These are phyloP conservation scores for Fusarium albosuccineum DNA, from an alignment of 2,329 filamentous ascomycete genomes.

Conservation along the genomic window DNA sequence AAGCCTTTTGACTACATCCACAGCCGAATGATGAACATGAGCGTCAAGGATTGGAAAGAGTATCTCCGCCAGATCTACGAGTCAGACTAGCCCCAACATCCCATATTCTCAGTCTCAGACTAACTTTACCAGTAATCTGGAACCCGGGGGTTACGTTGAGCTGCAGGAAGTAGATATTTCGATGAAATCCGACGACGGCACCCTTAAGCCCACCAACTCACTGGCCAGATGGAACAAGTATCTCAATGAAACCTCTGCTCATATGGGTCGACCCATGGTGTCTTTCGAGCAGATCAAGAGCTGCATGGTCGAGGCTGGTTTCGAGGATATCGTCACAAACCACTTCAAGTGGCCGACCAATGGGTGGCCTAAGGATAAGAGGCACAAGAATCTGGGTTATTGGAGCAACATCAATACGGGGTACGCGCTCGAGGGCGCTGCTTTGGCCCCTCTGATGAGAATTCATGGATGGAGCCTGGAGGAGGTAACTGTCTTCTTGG, in stretches of 20 bases:
- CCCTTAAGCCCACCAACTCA: background rate
- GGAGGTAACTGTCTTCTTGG: constrained; percentile 16
- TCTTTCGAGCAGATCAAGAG: constrained; percentile 7
- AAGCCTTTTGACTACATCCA: constrained; percentile 29
- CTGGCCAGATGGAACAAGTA: constrained; percentile 13
- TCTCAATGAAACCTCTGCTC: constrained; percentile 1
- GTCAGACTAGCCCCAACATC: background rate
- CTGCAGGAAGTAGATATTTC: constrained; percentile 17
- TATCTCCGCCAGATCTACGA: constrained; percentile 20
- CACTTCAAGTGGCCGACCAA: constrained; percentile 25
- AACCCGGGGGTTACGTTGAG: constrained; percentile 23
- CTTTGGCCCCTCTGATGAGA: constrained; percentile 22
- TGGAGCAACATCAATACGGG: constrained; percentile 23
- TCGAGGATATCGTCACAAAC: constrained; percentile 20
- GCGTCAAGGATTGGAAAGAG: constrained; percentile 14
- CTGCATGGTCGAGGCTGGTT: constrained; percentile 15
- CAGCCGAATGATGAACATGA: constrained; percentile 28
- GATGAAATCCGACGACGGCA: constrained; percentile 10
- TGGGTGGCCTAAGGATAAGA: constrained; percentile 18
- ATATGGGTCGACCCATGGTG: constrained; percentile 15
- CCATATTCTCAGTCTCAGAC: no score
- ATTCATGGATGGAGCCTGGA: constrained; percentile 18
- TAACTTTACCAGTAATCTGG: constrained; percentile 9
- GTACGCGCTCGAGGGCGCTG: constrained; percentile 4
- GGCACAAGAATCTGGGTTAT: constrained; percentile 18